These are phyloP conservation scores for Metarhizium anisopliae DNA, from an alignment of 2,329 filamentous ascomycete genomes.

Conservation along the genomic window DNA sequence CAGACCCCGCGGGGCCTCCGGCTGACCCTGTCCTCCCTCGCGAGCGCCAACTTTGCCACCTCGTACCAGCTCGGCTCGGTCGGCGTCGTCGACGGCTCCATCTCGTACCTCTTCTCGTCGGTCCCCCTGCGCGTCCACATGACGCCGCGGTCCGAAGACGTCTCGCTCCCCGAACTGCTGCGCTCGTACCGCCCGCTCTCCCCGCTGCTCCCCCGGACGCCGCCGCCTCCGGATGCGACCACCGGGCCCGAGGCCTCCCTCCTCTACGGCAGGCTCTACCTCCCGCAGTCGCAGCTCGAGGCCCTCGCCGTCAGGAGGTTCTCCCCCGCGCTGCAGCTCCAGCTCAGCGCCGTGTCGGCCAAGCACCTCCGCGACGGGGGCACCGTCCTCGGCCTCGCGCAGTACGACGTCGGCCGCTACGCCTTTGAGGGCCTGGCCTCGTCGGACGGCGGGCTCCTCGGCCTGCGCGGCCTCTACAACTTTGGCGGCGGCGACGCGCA, in stretches of 20 bases:
- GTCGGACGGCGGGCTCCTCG: constrained; percentile 83
- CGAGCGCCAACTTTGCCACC: constrained; percentile 86
- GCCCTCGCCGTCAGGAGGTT: constrained; percentile 74
- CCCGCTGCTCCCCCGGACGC: constrained; percentile 35
- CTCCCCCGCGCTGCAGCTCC: constrained; percentile 68
- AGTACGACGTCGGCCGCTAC: constrained; percentile 81
- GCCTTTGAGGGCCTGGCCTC: constrained; percentile 85
- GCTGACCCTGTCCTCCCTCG: constrained; percentile 81
- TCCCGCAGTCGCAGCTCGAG: constrained; percentile 79
- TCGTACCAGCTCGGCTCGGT: constrained; percentile 86
- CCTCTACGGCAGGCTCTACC: constrained; percentile 69
- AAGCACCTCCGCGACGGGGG: constrained; percentile 64
- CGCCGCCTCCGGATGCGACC: constrained; percentile 12
- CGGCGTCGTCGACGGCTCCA: constrained; percentile 89
- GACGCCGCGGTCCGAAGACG: constrained; percentile 58
- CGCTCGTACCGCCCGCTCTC: constrained; percentile 74
- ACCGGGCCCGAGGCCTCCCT: constrained; percentile 40
- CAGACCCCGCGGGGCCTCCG: constrained; percentile 75
- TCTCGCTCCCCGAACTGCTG: constrained; percentile 70
- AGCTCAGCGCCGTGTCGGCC: constrained; percentile 70
- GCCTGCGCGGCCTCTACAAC: constrained; percentile 85
- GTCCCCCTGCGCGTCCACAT: constrained; percentile 61
- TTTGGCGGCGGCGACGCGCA: constrained; percentile 59
- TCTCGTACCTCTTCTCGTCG: constrained; percentile 93
- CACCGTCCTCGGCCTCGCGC: constrained; percentile 62